Evolutionary conservation across 1,284 basidiomycete species (phyloP), one percentile per base, ranked within the genome.

Genomic region (Apiotrichum siamense): DNA sequence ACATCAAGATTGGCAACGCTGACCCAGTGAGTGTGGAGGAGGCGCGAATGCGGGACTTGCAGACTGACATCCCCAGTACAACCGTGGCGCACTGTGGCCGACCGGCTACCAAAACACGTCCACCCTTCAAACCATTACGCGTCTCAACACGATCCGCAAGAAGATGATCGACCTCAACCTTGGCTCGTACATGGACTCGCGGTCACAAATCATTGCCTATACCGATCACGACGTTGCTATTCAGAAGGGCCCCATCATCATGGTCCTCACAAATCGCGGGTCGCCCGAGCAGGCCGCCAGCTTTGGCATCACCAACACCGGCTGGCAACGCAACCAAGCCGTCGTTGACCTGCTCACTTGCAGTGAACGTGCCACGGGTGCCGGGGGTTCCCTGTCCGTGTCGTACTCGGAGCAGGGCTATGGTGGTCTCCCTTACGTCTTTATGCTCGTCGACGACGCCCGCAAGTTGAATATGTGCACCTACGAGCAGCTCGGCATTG

Each of bases 21-120:
- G 85, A 87, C 64, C 85, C 84, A 15, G 38, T 39, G 38, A 39
- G 38, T 39, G 17, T 20, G 21, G n/a, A 20, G 10, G 6, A 18
- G 10, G 6, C 3, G 13, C 18, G n/a, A 20, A 4, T 3, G 35
- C 31, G 26, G 24, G 21, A 17, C 7, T 40, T 40, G 13, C 5
- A 15, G 9, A 24, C 38, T 39, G 21, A 39, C 38, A 7, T 5
- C 4, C 13, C 11, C 38, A 39, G 25, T 81, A 78, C 63, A 89
- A 89, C 67, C 82, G 87, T 55, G 84, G 84, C 62, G 81, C 87
- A 0, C 75, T 90, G 12, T 90, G 87, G 87, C 76, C 83, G 3
- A 72, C 76, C 9, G 80, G 83, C 57, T 75, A 73, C 55, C 54
- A 61, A 48, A 73, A 69, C 51, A 64, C 63, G 4, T 83, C 83